These are phyloP conservation scores for Alternaria triticimaculans DNA, from an alignment of 2,329 filamentous ascomycete species.

Conservation along the genomic window DNA sequence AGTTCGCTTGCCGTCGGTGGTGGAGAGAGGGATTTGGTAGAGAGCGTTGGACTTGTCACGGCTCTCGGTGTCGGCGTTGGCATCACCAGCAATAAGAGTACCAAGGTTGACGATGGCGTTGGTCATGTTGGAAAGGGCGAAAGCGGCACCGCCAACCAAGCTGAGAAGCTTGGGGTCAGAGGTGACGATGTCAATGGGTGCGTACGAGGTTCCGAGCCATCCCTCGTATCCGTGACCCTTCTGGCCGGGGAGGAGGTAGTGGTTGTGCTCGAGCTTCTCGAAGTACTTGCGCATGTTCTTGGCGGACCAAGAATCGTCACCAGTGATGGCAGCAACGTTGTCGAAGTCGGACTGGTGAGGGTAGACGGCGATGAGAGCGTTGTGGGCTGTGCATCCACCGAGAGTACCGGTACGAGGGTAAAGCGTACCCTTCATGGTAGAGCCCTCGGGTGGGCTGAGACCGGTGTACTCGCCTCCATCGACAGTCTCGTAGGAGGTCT, in stretches of 20 bases:
- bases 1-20: slow-evolving; percentile 57
- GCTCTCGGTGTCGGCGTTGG: slow-evolving; percentile 55
- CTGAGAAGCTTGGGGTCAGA: slow-evolving; percentile 62
- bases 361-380: slow-evolving; percentile 66
- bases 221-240: slow-evolving; percentile 64
- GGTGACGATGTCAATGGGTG: slow-evolving; percentile 59
- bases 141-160: slow-evolving; percentile 59
- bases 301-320: slow-evolving; percentile 65
- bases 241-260: slow-evolving; percentile 54
- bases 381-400: slow-evolving; percentile 67
- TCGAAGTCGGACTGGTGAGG: slow-evolving; percentile 67
- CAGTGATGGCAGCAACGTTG: slow-evolving; percentile 63
- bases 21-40: slow-evolving; percentile 66
- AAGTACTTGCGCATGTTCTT: slow-evolving; percentile 68
- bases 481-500: slow-evolving; percentile 62
- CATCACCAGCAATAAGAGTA: slow-evolving; percentile 54
- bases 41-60: slow-evolving; percentile 58
- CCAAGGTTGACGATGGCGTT: slow-evolving; percentile 44
- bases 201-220: slow-evolving; percentile 62
- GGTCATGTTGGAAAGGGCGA: slow-evolving; percentile 56
- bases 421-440: slow-evolving; percentile 60
- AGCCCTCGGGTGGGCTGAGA: slow-evolving; percentile 59
- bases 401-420: slow-evolving; percentile 65
- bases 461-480: slow-evolving; percentile 55
- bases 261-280: slow-evolving; percentile 61